phyloP scores from a whole-genome alignment of 345 rosid genomes.

The Passiflora organensis region DNA sequence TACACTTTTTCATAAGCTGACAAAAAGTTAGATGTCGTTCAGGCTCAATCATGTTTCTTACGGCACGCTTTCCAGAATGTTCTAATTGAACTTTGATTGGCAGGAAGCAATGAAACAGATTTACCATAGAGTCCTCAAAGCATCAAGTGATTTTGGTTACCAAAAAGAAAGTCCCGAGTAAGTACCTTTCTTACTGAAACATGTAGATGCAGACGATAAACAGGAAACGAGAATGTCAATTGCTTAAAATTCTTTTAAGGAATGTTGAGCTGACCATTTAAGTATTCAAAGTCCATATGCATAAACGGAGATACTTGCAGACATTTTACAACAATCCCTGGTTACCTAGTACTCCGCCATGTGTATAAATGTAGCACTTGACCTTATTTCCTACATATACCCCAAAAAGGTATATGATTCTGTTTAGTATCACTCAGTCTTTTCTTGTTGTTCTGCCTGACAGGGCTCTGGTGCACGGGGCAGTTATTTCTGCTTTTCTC shows the following conservation, averaged over 20 bases:
- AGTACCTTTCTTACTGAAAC: slow-evolving; percentile 25
- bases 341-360: too few relatives aligned
- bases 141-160: slow-evolving; percentile 89
- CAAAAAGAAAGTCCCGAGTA: slow-evolving; percentile 96
- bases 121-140: slow-evolving; percentile 81
- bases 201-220: too few relatives aligned
- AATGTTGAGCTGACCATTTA: too few relatives aligned
- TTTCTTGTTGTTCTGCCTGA: slow-evolving; percentile 8
- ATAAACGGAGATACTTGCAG: too few relatives aligned
- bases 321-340: too few relatives aligned
- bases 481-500: slow-evolving; percentile 84
- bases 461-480: slow-evolving; percentile 88
- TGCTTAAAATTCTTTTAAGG: too few relatives aligned
- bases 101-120: slow-evolving; percentile 97
- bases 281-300: too few relatives aligned
- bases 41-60: not conserved
- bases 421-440: not conserved
- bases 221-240: too few relatives aligned
- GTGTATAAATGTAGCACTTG: not conserved
- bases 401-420: not conserved
- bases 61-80: slow-evolving; percentile 5
- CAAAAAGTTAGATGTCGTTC: not conserved
- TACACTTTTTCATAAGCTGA: not conserved
- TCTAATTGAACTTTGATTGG: slow-evolving; percentile 14
- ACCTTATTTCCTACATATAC: not conserved